Base-by-base conservation (phyloP, 192 early-diverging fungal species). In the Fimicolochytrium jonesii region DNA sequence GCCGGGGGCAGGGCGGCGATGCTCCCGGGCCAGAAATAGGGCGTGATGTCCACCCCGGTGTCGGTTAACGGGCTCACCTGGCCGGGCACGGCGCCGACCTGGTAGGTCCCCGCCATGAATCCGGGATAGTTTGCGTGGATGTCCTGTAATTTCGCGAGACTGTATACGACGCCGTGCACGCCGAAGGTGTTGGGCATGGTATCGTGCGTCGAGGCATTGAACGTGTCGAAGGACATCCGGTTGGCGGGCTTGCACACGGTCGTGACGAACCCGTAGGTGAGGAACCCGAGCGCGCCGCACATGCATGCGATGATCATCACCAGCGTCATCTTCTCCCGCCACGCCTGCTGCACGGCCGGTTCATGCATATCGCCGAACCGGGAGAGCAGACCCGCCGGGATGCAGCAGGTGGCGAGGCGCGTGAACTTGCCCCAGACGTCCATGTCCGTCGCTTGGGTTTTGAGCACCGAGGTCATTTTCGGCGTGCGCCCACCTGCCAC, bases 281-380 rank as follows among this genome's bases (percentile, higher is more conserved):
- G 56, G 50, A 77, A 80, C 18, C 62, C 78, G 4, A 80, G 49
- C 0, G 46, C 50, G 4, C 33, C 75, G 18, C 90, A 94, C 64
- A 94, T 76, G 47, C 86, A 79, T 26, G 88, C 75, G 45, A 94
- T 92, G 54, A 97, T 70, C 44, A 91, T 64, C 58, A 92, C 94
- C 22, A 99, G 81, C 2, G 95, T 88, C 6, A 97, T 78, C 68
- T 99, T 95, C 67, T 97, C 94, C 56, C 94, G 85, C 94, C 94
- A 97, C 3, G 94, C 94, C 69, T 90, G 82, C 46, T 86, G 90
- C 56, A 92, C 80, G 66, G 90, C 90, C 77, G 31, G 84, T 82
- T 58, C 43, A n/a, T 61, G 82, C 83, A 82, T 90, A 30, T 82
- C 73, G 28, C 91, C 91, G 61, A 87, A 89, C 66, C 61, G 79